Evolutionary conservation across 2,329 filamentous ascomycete genomes (phyloP).

Genomic region (Nemania sp.): DNA sequence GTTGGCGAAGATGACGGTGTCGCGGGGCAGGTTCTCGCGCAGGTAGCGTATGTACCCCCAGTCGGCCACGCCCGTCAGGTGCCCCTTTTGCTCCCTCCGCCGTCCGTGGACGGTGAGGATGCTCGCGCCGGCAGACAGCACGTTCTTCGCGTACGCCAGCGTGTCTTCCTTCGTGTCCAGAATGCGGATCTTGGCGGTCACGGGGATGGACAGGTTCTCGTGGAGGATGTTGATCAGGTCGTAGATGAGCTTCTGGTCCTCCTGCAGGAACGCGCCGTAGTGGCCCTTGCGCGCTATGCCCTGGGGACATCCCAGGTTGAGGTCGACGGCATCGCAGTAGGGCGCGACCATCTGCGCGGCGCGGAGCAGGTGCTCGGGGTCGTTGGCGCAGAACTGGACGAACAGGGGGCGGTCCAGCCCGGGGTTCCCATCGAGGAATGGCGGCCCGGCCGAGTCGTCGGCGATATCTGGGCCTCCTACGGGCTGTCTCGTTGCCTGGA

Average conservation of each 20-base stretch:
- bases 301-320: slow-evolving; percentile 95
- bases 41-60: slow-evolving; percentile 85
- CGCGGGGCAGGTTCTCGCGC: slow-evolving; percentile 78
- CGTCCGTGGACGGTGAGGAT: slow-evolving; percentile 93
- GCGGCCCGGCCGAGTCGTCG: slow-evolving; percentile 26
- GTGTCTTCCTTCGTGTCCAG: slow-evolving; percentile 86
- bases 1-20: slow-evolving; percentile 95
- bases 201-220: slow-evolving; percentile 74
- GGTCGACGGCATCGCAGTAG: slow-evolving; percentile 91
- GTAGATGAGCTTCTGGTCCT: slow-evolving; percentile 84
- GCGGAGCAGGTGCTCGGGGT: slow-evolving; percentile 76
- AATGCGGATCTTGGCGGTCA: slow-evolving; percentile 94
- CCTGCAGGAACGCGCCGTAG: slow-evolving; percentile 94
- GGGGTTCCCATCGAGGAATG: slow-evolving; percentile 86
- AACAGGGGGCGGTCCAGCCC: slow-evolving; percentile 84
- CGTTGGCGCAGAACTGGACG: slow-evolving; percentile 95
- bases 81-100: slow-evolving; percentile 89
- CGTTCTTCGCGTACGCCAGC: slow-evolving; percentile 84
- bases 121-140: slow-evolving; percentile 85
- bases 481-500: slow-evolving; percentile 65
- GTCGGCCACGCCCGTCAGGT: slow-evolving; percentile 90
- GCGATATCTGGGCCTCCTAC: slow-evolving; percentile 23
- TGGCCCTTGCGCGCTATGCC: slow-evolving; percentile 89
- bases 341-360: slow-evolving; percentile 80
- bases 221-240: slow-evolving; percentile 84